Evolutionary conservation across 495 filamentous ascomycete genomes (phyloP), one percentile per base, ranked within the genome.

Genomic region (Sphaerosporella brunnea): DNA sequence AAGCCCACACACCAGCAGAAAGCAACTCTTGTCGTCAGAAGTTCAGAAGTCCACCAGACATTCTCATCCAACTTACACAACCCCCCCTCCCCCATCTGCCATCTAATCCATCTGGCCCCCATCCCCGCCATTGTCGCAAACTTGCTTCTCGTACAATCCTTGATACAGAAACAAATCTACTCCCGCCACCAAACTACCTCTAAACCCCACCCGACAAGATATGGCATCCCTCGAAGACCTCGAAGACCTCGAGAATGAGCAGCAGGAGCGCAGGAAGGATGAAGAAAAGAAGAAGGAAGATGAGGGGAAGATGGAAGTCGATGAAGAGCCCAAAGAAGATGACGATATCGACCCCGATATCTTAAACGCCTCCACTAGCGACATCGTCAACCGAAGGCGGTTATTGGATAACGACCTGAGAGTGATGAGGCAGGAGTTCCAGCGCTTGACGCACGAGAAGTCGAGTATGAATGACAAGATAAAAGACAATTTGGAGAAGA

Each of bases 401-500:
- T 72, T 97, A 59, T 71, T 97, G 55, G 90, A 96, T 62, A 97
- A 97, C 65, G 90, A 97, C 64, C 77, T 87, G 59, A 76, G 90
- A 48, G 94, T 97, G 64, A 96, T 96, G 90, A 88, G 79, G 73
- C 93, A 84, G 74, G 90, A 97, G 66, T 84, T 74, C 60, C 84
- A 93, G 64, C 79, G 90, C 56, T 72, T 97, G 69, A 79, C 79
- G 55, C 90, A 96, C 59, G 90, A 97, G 67, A 93, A 93, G 69
- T 74, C 77, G 45, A 74, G 79, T 49, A 97, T 96, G 90, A 73
- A 76, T 48, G 92, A 97, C 62, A 95, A 93, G 72, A 94, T 96
- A 62, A 96, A 95, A 73, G 90, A 97, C 61, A 97, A 97, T 58
- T 66, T 81, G 57, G 90, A 97, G 53, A 97, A 96, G 75, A 96